Percentiles rank a stretch among this genome's conserved stretches.
These are phyloP conservation scores for Teratosphaeria pseudoeucalypti DNA, from an alignment of 2,329 filamentous ascomycete species.

Conservation along the genomic window DNA sequence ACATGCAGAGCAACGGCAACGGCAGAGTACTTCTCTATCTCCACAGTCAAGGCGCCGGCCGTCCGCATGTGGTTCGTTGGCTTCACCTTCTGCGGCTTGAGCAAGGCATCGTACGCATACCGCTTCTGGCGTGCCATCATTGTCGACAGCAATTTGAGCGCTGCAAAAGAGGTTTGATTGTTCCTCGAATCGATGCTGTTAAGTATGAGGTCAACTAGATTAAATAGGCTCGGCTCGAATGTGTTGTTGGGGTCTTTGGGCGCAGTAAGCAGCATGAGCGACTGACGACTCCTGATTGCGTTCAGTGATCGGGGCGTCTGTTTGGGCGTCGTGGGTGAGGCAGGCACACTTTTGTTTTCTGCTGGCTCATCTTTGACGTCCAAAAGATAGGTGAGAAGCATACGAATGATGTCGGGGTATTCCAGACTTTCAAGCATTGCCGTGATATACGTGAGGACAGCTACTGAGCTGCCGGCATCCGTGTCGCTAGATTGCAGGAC, in stretches of 20 bases:
- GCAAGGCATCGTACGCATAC: constrained; percentile 68
- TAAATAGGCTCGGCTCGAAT: constrained; percentile 80
- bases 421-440: constrained; percentile 85
- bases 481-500: constrained; percentile 93
- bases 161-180: constrained; percentile 80
- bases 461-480: constrained; percentile 91
- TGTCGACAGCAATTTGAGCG: constrained; percentile 74
- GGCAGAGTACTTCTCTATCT: constrained; percentile 60
- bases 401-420: constrained; percentile 86
- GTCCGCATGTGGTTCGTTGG: constrained; percentile 49
- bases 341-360: constrained; percentile 5
- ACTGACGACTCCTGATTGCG: constrained; percentile 71
- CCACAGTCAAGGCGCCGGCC: constrained; percentile 62
- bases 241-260: constrained; percentile 64
- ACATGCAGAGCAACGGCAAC: constrained; percentile 60
- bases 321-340: constrained; percentile 20
- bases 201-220: constrained; percentile 79
- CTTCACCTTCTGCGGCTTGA: constrained; percentile 54
- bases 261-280: constrained; percentile 74
- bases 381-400: constrained; percentile 85
- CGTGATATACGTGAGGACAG: constrained; percentile 84
- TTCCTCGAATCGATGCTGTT: constrained; percentile 77
- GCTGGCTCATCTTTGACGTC: constrained; percentile 55
- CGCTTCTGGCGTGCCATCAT: constrained; percentile 80
- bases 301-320: constrained; percentile 37